phyloP scores from a whole-genome alignment of 2,329 filamentous ascomycete species.

The Cladophialophora yegresii region DNA sequence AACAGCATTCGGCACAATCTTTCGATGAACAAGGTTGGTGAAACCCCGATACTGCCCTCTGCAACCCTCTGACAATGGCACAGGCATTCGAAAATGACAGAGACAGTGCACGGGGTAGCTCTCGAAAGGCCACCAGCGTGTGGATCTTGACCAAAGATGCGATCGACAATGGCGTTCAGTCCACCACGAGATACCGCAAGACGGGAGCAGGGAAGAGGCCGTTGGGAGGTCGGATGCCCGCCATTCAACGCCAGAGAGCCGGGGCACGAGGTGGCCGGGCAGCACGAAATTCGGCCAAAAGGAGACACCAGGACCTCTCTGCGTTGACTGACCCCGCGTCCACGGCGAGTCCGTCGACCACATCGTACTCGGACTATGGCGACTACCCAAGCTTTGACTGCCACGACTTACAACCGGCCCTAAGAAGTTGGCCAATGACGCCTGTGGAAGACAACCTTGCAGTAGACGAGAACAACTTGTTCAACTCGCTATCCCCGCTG shows the following conservation, averaged over 20 bases:
- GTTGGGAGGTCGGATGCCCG: slow-evolving; percentile 43
- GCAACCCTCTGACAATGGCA: slow-evolving; percentile 13
- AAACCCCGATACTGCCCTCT: not conserved
- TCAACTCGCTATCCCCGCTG: slow-evolving; percentile 13
- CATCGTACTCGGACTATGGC: slow-evolving; percentile 27
- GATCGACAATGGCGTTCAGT: slow-evolving; percentile 71
- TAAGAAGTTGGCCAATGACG: slow-evolving; percentile 26
- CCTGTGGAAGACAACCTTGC: slow-evolving; percentile 22
- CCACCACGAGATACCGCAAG: slow-evolving; percentile 75
- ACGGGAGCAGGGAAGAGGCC: slow-evolving; percentile 45
- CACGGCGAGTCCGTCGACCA: slow-evolving; percentile 22
- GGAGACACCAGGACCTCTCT: slow-evolving; percentile 28
- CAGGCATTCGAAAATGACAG: slow-evolving; percentile 44
- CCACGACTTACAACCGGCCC: slow-evolving; percentile 11
- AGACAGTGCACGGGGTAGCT: slow-evolving; percentile 53
- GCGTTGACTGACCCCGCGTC: slow-evolving; percentile 17
- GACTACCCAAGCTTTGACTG: slow-evolving; percentile 27
- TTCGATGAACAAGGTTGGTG: slow-evolving; percentile 86
- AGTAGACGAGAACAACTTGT: slow-evolving; percentile 16
- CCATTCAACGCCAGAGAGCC: slow-evolving; percentile 46
- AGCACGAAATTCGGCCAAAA: slow-evolving; percentile 41
- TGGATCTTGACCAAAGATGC: slow-evolving; percentile 78
- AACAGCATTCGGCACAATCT: slow-evolving; percentile 95
- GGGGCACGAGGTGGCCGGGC: slow-evolving; percentile 48
- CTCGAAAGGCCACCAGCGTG: slow-evolving; percentile 66